These are phyloP conservation scores for Trichoderma sp. DNA, from an alignment of 2,329 filamentous ascomycete genomes.

Conservation along the genomic window DNA sequence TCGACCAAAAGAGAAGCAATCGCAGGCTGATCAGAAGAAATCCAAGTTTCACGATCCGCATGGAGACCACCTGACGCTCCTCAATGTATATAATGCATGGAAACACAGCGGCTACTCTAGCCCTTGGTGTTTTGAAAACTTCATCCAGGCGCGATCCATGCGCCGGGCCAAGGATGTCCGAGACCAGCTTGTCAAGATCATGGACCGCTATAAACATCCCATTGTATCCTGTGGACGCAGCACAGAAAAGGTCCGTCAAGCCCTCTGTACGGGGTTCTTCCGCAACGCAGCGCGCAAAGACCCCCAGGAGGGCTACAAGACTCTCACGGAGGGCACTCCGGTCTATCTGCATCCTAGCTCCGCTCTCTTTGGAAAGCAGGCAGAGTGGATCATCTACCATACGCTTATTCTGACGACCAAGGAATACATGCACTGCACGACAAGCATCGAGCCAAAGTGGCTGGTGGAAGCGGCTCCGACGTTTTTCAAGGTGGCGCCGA, in stretches of 20 bases:
- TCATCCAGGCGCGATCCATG: slow-evolving; percentile 91
- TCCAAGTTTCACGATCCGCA: slow-evolving; percentile 95
- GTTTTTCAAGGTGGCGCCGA: slow-evolving; percentile 96
- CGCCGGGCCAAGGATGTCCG: slow-evolving; percentile 88
- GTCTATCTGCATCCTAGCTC: slow-evolving; percentile 94
- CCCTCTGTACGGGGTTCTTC: slow-evolving; percentile 93
- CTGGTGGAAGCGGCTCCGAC: slow-evolving; percentile 96
- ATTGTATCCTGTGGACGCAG: slow-evolving; percentile 85
- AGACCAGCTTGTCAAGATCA: slow-evolving; percentile 89
- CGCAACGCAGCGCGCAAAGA: slow-evolving; percentile 93
- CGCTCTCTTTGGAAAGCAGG: slow-evolving; percentile 91
- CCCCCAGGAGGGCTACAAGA: slow-evolving; percentile 96
- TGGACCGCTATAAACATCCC: slow-evolving; percentile 84
- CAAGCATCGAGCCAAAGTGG: slow-evolving; percentile 90
- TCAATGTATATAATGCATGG: slow-evolving; percentile 99
- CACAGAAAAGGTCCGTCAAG: slow-evolving; percentile 84
- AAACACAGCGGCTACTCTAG: slow-evolving; percentile 80
- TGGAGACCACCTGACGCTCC: slow-evolving; percentile 89
- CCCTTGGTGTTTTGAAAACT: slow-evolving; percentile 97
- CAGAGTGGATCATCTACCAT: slow-evolving; percentile 96
- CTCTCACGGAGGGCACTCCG: slow-evolving; percentile 89
- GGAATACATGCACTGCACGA: slow-evolving; percentile 97
- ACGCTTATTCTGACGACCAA: slow-evolving; percentile 89
- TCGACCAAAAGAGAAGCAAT: slow-evolving; percentile 94
- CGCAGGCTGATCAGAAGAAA: slow-evolving; percentile 96